Conservation (phyloP, 768 basidiomycete genomes). For the Boletus rufocinnamomeus region DNA sequence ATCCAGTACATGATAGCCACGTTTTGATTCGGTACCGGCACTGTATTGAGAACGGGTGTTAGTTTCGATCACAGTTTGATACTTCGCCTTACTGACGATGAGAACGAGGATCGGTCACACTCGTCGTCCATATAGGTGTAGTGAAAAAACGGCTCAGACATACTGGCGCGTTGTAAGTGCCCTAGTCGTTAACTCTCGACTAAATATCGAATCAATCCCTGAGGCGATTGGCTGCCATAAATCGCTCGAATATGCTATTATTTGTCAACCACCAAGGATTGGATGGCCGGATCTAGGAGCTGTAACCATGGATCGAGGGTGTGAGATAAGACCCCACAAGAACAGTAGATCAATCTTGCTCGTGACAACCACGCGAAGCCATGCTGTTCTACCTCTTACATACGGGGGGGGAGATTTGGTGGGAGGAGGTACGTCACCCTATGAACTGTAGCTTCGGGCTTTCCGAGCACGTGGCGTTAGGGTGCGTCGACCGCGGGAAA, state of each 20-base stretch:
- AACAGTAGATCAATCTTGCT: slow-evolving; percentile 4
- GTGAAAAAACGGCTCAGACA: slow-evolving; percentile 8
- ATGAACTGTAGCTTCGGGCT: not conserved
- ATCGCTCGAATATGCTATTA: not conserved
- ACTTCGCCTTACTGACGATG: slow-evolving; percentile 16
- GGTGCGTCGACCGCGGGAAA: not conserved
- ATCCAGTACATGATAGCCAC: not conserved
- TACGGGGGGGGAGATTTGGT: not conserved
- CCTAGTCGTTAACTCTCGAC: not conserved
- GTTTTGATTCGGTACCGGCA: not conserved
- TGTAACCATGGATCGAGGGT: slow-evolving; percentile 2
- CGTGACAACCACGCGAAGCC: slow-evolving; percentile 24
- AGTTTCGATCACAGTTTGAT: slow-evolving; percentile 2
- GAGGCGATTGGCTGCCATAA: slow-evolving; percentile 18
- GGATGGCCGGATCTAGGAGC: slow-evolving; percentile 9
- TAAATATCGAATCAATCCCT: slow-evolving; percentile 11
- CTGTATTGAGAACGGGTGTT: slow-evolving; percentile 13
- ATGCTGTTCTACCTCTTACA: slow-evolving; percentile 18
- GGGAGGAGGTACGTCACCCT: slow-evolving; percentile 2
- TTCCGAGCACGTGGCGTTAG: slow-evolving; percentile 1
- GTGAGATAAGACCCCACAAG: not conserved
- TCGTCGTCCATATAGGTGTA: not conserved
- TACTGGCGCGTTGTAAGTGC: not conserved
- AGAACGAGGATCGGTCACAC: not conserved
- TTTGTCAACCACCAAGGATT: slow-evolving; percentile 1